Percentiles rank a stretch among this genome's conserved stretches.
Conservation (phyloP, 345 rosid species). For the Adansonia digitata region DNA sequence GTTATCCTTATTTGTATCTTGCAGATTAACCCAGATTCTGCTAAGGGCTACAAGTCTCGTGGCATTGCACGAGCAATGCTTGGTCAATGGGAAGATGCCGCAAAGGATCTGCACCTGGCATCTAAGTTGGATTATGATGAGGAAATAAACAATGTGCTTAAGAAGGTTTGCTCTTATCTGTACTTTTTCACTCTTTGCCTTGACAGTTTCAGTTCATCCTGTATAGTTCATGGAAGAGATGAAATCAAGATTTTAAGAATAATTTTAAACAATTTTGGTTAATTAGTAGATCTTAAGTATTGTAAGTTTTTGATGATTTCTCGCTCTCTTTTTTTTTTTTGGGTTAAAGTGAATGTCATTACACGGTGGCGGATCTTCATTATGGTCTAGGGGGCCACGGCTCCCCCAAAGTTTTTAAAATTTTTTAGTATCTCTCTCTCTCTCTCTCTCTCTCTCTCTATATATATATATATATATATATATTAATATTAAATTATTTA, state of each 20-base stretch:
- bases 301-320: not conserved
- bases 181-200: not conserved
- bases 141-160: slow-evolving; percentile 74
- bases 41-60: slow-evolving; percentile 91
- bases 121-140: slow-evolving; percentile 84
- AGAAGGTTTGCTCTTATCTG: slow-evolving; percentile 47
- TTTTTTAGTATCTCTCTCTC: too few relatives aligned
- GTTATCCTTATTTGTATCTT: not conserved
- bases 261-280: not conserved
- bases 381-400: too few relatives aligned
- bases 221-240: not conserved
- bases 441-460: too few relatives aligned
- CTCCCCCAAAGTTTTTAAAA: too few relatives aligned
- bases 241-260: not conserved
- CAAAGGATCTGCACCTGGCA: slow-evolving; percentile 82
- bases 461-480: too few relatives aligned
- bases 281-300: not conserved
- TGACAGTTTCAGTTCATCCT: not conserved
- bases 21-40: slow-evolving; percentile 94
- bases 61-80: slow-evolving; percentile 94
- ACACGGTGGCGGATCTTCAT: too few relatives aligned
- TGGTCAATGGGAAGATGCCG: slow-evolving; percentile 93
- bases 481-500: too few relatives aligned
- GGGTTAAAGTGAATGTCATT: not conserved
- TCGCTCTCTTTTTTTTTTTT: not conserved